phyloP scores from a whole-genome alignment of 2,329 filamentous ascomycete species.

The Apiospora hydei region DNA sequence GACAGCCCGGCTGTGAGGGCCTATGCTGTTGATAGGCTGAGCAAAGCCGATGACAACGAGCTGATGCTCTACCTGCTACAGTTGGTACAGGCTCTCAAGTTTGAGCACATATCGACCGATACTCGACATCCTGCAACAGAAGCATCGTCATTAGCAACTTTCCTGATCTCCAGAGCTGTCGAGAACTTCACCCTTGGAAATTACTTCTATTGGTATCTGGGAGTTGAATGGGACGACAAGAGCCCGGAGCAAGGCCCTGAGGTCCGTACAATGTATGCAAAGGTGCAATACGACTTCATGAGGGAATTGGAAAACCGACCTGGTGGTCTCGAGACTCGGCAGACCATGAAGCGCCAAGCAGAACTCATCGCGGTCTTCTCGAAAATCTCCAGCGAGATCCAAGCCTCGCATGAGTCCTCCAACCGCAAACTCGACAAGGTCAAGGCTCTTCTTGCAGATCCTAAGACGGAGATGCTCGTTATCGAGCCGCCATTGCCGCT shows the following conservation, averaged over 20 bases:
- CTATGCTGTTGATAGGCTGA: constrained; percentile 90
- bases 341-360: constrained; percentile 82
- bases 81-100: constrained; percentile 94
- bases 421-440: constrained; percentile 82
- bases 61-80: constrained; percentile 90
- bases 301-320: constrained; percentile 76
- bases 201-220: constrained; percentile 97
- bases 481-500: constrained; percentile 89
- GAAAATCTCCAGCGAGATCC: constrained; percentile 88
- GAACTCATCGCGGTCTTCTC: constrained; percentile 88
- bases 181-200: constrained; percentile 91
- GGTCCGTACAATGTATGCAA: constrained; percentile 86
- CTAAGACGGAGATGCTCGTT: constrained; percentile 83
- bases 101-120: constrained; percentile 76
- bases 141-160: constrained; percentile 83
- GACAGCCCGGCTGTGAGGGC: constrained; percentile 87
- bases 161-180: constrained; percentile 86
- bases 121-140: constrained; percentile 67
- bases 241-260: constrained; percentile 77
- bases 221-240: constrained; percentile 93
- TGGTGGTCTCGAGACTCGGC: constrained; percentile 75
- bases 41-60: constrained; percentile 92
- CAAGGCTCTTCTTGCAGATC: constrained; percentile 84
- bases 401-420: constrained; percentile 79
- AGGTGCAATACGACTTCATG: constrained; percentile 98